phyloP scores from a whole-genome alignment of 169 alveolate genomes.

The Babesia bigemina region DNA sequence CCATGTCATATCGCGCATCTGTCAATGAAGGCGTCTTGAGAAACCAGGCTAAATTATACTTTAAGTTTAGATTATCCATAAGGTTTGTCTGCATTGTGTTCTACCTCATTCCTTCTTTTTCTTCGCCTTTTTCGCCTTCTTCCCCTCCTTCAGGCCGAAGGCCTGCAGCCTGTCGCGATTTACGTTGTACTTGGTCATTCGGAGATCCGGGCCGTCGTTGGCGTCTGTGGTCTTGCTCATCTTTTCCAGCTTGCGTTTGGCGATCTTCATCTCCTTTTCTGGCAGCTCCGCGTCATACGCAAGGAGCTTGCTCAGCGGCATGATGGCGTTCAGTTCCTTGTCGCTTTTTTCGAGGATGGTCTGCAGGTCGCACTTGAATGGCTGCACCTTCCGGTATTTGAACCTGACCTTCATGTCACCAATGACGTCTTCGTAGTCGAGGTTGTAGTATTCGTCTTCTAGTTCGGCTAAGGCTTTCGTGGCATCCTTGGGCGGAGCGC shows the following conservation, averaged over 20 bases:
- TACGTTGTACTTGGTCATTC: conserved; percentile 58
- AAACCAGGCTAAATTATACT: neutral
- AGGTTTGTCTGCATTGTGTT: neutral
- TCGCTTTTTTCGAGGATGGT: conserved; percentile 70
- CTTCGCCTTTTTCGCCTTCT: neutral
- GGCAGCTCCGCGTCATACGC: conserved; percentile 49
- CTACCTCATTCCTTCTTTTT: neutral
- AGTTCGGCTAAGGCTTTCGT: conserved; percentile 11
- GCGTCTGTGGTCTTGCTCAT: neutral
- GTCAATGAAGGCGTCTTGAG: too few relatives aligned
- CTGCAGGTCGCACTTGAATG: conserved; percentile 61
- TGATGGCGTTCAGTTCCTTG: conserved; percentile 64
- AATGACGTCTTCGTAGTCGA: conserved; percentile 76
- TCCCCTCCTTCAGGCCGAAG: conserved; percentile 27
- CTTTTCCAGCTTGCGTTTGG: neutral
- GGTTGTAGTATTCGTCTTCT: conserved; percentile 48
- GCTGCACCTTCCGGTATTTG: conserved; percentile 75
- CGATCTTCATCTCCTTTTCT: neutral
- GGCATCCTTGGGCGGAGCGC: conserved; percentile 48
- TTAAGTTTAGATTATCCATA: neutral
- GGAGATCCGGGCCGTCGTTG: conserved; percentile 1
- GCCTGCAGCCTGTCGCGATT: conserved; percentile 49
- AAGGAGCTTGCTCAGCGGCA: conserved; percentile 62
- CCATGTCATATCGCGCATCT: neutral
- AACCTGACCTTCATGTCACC: conserved; percentile 78